Base-by-base conservation (phyloP, 495 filamentous ascomycete species). In the Neurospora sp. region DNA sequence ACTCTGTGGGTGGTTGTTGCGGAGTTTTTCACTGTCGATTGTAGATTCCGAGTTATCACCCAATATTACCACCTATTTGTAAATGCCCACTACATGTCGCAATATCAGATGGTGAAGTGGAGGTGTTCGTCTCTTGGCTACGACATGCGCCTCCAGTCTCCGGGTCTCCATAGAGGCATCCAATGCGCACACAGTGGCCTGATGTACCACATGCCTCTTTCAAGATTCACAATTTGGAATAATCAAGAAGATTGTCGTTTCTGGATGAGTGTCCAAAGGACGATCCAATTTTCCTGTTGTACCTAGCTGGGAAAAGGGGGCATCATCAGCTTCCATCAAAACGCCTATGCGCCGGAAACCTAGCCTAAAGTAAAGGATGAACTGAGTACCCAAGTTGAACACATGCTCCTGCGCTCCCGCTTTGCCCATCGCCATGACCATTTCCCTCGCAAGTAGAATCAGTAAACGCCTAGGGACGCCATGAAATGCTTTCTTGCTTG, bases 271-370 rank as follows among this genome's bases (percentile, higher is more conserved):
- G 41, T 37, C 49, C 31, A 60, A 1, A 37, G 54, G 27, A 62
- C 27, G 5, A 62, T 18, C 27, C 54, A 6, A 2, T 35, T 18
- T 35, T 35, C 27, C 23, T 31, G 16, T 62, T 2, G 4, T 35
- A 35, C 7, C 54, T 62, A 62, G 54, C 54, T 4, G 54, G 54
- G 27, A 35, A 16, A 62, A 35, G 54, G 54, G 54, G 40, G 23
- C 40, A 54, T 71, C 70, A 54, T 71, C 39, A 44, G 70, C 39
- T 73, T 39, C 62, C 35, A 49, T 35, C 39, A 73, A 37, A 42
- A 73, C 72, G 72, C 62, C 72, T 40, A 31, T 74, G 74, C 74
- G 74, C 74, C 74, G 71, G 71, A 72, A 69, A 62, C 74, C 60
- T 70, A n/a, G 71, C 71, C 74, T 42, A 9, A 39, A 44, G 39